phyloP scores from a whole-genome alignment of 495 filamentous ascomycete genomes.

The Hypomontagnella submonticulosa region DNA sequence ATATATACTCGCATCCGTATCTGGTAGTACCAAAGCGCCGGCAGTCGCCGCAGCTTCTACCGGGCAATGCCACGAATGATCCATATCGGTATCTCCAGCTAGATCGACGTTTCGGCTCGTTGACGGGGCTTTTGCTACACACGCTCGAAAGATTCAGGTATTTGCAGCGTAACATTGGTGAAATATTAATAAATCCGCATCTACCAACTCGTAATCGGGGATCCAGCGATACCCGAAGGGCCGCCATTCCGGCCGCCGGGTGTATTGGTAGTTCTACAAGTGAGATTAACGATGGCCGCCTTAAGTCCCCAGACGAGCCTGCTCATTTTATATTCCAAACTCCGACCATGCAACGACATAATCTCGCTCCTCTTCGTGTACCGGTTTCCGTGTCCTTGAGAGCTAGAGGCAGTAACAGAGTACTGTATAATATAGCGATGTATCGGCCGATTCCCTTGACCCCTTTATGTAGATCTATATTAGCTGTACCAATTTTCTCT shows the following conservation, averaged over 20 bases:
- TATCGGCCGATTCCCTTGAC: conserved; percentile 7
- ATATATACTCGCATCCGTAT: no score
- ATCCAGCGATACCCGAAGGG: conserved; percentile 3
- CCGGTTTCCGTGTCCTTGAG: conserved; percentile 9
- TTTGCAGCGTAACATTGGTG: background rate
- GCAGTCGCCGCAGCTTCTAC: no score
- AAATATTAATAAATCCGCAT: conserved; percentile 1
- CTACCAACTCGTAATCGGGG: conserved; percentile 4
- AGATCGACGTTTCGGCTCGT: no score
- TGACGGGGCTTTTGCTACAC: no score
- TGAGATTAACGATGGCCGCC: conserved; percentile 13
- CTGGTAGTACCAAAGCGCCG: no score
- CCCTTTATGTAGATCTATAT: conserved; percentile 16
- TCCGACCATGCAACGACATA: conserved; percentile 39
- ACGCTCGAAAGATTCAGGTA: background rate
- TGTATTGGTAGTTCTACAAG: conserved; percentile 25
- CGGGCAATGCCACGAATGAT: no score
- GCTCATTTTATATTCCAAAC: conserved; percentile 44
- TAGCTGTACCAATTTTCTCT: conserved; percentile 4
- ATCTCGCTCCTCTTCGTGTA: conserved; percentile 6
- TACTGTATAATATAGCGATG: conserved; percentile 20
- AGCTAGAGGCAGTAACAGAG: conserved; percentile 7
- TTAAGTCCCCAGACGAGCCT: conserved; percentile 21
- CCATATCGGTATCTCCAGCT: no score
- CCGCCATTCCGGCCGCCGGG: conserved; percentile 7